These are phyloP conservation scores for Neurospora discreta DNA, from an alignment of 495 filamentous ascomycete genomes.

Conservation along the genomic window DNA sequence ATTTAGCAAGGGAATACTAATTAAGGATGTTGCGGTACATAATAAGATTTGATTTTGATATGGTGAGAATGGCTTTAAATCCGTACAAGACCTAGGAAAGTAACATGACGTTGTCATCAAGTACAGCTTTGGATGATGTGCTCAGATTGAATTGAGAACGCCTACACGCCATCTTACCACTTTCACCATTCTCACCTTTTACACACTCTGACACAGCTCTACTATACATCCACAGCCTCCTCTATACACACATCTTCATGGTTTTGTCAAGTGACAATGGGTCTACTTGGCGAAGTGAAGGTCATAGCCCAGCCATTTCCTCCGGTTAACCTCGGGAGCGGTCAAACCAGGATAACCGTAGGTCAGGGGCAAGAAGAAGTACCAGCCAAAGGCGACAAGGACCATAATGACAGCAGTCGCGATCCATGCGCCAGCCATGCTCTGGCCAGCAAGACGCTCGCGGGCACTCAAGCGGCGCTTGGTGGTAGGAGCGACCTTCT, in stretches of 20 bases:
- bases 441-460: slow-evolving; percentile 73
- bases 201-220: not conserved
- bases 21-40: not conserved
- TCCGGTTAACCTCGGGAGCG: slow-evolving; percentile 65
- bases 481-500: slow-evolving; percentile 31
- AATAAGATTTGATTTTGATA: not conserved
- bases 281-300: slow-evolving; percentile 94
- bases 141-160: not conserved
- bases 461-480: slow-evolving; percentile 55
- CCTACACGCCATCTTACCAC: not conserved
- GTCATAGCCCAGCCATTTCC: slow-evolving; percentile 96
- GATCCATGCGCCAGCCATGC: slow-evolving; percentile 64
- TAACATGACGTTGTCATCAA: not conserved
- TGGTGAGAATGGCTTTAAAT: not conserved
- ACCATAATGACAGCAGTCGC: slow-evolving; percentile 59
- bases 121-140: not conserved
- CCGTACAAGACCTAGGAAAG: not conserved
- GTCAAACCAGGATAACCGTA: slow-evolving; percentile 90
- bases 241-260: not conserved
- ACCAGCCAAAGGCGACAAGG: slow-evolving; percentile 65
- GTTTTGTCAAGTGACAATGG: not conserved
- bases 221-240: not conserved
- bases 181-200: not conserved
- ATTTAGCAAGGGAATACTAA: not conserved
- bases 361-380: slow-evolving; percentile 87